These are phyloP conservation scores for Komagataella kurtzmanii DNA, from an alignment of 805 yeast genomes.

Conservation along the genomic window DNA sequence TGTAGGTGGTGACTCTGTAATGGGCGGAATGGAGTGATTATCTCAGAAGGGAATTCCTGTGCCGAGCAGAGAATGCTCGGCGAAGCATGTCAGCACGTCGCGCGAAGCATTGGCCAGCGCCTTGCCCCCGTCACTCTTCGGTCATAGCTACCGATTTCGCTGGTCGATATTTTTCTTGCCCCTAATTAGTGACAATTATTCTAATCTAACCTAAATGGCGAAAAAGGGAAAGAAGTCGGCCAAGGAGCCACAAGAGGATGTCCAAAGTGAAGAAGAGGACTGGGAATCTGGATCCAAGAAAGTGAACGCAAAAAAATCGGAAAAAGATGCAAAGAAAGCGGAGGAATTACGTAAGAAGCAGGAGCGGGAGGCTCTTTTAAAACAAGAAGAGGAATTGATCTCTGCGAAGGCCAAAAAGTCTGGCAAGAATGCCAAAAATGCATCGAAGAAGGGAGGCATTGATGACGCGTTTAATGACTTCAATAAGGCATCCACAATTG, in stretches of 20 bases:
- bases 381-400: slow-evolving; percentile 44
- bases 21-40: background rate
- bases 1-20: too few species aligned
- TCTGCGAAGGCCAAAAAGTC: slow-evolving; percentile 40
- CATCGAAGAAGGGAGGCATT: slow-evolving; percentile 43
- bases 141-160: background rate
- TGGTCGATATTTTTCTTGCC: background rate
- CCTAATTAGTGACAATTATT: background rate
- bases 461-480: slow-evolving; percentile 50
- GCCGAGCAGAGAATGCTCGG: background rate
- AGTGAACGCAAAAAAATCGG: slow-evolving; percentile 56
- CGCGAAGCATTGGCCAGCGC: too few species aligned
- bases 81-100: too few species aligned
- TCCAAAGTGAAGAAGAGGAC: slow-evolving; percentile 34
- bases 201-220: slow-evolving; percentile 2
- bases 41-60: background rate
- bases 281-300: slow-evolving; percentile 69
- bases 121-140: background rate
- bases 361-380: slow-evolving; percentile 59
- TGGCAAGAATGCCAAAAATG: slow-evolving; percentile 46
- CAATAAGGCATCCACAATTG: slow-evolving; percentile 35
- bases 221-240: slow-evolving; percentile 34
- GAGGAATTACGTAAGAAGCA: slow-evolving; percentile 71
- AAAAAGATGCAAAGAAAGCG: slow-evolving; percentile 53
- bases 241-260: slow-evolving; percentile 50